Evolutionary conservation across 768 basidiomycete species (phyloP), one percentile per base, ranked within the genome.

Genomic region (Hysterangium stoloniferum): DNA sequence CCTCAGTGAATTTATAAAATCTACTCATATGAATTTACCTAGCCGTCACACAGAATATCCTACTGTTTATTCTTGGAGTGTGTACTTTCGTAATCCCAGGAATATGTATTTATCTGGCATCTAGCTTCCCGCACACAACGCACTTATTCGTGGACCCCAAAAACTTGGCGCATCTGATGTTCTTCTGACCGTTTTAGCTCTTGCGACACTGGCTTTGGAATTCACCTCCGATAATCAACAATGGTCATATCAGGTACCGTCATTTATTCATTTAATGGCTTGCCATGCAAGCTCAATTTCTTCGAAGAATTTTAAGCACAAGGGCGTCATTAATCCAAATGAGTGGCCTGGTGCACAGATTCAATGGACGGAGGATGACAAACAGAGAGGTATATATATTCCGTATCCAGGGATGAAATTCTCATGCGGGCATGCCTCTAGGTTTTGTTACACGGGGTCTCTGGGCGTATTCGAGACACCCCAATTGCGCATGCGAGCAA

Each of bases 141-240:
- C 79, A 19, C 70, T 66, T n/a, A 68, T 76, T 29, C 58, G 72
- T 27, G 72, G 82, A 57, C 72, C 80, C 15, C 76, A 80, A 50
- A 68, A 70, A 6, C 75, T 89, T 43, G 62, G 69, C 17, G 56
- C 62, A 1, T 76, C 82, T 6, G 94, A 97, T 59, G 75, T 77
- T 56, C 40, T 72, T 20, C 76, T 96, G 27, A 73, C 79, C 6
- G 57, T 64, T 0, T 61, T 83, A 4, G 80, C 83, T 2, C 65
- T 95, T 7, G 49, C 74, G 13, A 67, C 78, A 13, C 64, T 95
- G 38, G 72, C 68, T 1, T 55, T 80, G 31, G 94, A 98, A 62
- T 91, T 88, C 67, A 80, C 76, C 1, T 77, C 94, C 4, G 95
- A 98, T 64, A 92, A 94, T 57, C 89, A 93, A 62, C 95, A 97